Evolutionary conservation across 345 rosid species (phyloP).

Genomic region (Boechera retrofracta): DNA sequence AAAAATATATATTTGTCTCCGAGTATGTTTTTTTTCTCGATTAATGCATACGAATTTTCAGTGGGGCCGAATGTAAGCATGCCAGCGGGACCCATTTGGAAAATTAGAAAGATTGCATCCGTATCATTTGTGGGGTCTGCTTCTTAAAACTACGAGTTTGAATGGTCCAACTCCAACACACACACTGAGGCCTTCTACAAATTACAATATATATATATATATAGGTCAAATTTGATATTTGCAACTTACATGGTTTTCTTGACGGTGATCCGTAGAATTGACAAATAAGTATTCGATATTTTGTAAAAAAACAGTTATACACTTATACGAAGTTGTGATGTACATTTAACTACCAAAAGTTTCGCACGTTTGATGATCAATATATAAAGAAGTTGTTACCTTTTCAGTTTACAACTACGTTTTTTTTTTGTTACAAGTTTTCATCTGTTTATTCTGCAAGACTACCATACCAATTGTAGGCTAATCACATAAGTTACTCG

Average conservation of each 20-base stretch:
- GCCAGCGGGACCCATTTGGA: conserved; percentile 33
- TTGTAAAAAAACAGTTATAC: too few species aligned
- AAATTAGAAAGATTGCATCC: conserved; percentile 36
- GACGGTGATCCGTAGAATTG: background rate
- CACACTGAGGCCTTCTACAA: background rate
- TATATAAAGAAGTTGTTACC: too few species aligned
- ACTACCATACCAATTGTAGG: background rate
- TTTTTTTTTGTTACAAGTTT: background rate
- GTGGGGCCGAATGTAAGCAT: conserved; percentile 41
- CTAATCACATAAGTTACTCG: background rate
- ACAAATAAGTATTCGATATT: background rate
- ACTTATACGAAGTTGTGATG: background rate
- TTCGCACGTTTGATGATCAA: background rate
- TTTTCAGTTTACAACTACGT: too few species aligned
- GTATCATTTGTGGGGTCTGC: conserved; percentile 25
- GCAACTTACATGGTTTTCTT: background rate
- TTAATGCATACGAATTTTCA: conserved; percentile 17
- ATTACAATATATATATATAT: background rate
- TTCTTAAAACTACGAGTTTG: conserved; percentile 24
- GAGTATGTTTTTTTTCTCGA: conserved; percentile 18
- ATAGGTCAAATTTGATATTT: conserved; percentile 18
- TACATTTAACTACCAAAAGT: background rate
- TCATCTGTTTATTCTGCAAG: background rate
- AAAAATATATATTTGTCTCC: background rate
- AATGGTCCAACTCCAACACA: conserved; percentile 37